Evolutionary conservation across 73 alveolate species (phyloP).

Genomic region (Uronychia binucleata): DNA sequence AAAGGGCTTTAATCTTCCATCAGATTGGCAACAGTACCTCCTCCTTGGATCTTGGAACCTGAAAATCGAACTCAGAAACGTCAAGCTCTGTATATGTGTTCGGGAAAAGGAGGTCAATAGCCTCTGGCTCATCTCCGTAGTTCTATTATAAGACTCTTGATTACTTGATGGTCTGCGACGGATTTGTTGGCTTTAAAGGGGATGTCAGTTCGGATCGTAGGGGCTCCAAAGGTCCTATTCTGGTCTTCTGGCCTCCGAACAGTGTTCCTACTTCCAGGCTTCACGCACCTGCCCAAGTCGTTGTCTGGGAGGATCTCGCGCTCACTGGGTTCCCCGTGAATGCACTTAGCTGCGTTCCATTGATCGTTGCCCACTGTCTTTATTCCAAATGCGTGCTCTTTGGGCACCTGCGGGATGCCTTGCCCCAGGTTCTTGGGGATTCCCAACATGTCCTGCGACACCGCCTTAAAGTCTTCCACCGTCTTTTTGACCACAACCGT

Average conservation of each 20-base stretch:
- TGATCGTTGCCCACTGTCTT: conserved; percentile 34
- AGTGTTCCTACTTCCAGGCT: conserved; percentile 40
- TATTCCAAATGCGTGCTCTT: conserved; percentile 70
- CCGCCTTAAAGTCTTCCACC: conserved; percentile 75
- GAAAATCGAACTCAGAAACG: conserved; percentile 35
- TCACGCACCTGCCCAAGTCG: conserved; percentile 69
- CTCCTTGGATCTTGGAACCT: conserved; percentile 27
- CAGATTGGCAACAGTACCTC: conserved; percentile 13
- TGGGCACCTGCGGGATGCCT: conserved; percentile 43
- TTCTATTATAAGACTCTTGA: conserved; percentile 15
- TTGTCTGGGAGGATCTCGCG: conserved; percentile 66
- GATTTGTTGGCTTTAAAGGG: conserved; percentile 50
- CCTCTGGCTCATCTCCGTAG: conserved; percentile 91
- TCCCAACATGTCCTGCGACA: conserved; percentile 65
- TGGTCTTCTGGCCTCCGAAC: conserved; percentile 69
- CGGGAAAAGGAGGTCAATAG: conserved; percentile 75
- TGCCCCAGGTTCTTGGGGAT: conserved; percentile 71
- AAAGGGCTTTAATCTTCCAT: conserved; percentile 33
- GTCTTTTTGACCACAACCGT: conserved; percentile 70
- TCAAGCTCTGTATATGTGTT: conserved; percentile 65
- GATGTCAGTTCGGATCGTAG: conserved; percentile 81
- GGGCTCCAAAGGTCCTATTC: conserved; percentile 75
- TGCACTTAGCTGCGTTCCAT: conserved; percentile 82
- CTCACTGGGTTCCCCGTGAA: conserved; percentile 64
- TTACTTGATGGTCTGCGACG: conserved; percentile 68